Base-by-base conservation (phyloP, 305 asterid species). In the Fraxinus latifolia region DNA sequence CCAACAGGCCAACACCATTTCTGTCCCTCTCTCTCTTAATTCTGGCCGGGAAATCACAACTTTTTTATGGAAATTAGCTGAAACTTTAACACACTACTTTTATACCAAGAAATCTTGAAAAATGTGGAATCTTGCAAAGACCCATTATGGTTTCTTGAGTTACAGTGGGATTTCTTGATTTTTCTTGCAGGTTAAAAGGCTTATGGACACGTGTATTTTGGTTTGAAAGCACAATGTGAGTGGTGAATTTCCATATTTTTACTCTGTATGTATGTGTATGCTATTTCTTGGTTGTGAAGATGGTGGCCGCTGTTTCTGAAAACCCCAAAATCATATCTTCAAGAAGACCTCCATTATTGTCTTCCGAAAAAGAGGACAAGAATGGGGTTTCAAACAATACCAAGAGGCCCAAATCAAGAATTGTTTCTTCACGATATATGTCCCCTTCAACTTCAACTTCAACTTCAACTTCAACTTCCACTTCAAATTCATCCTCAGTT, bases 361-460 rank as follows among this genome's bases (percentile, higher is more conserved):
- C 92, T 25, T 89, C 94, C 31, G 93, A 87, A 86, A 92, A 86
- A 81, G 92, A 86, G 75, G 90, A 90, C 83, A 82, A 74, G 77
- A 88, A 85, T 84, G 88, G 80, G 37, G 36, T 44, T 82, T 74
- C 80, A 1, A 23, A 53, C 25, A 86, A 86, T 79, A 82, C 83
- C 14, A 88, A 80, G 76, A 88, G 88, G 31, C 85, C 88, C 60
- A 90, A 87, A 90, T 80, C 89, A 67, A 87, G 84, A 86, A 84
- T 74, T 72, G 91, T 91, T 44, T 84, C 90, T 79, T 91, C 94
- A 33, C 83, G 93, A 76, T 91, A 91, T 75, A 68, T 89, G 91
- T 92, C 96, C 68, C 95, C 98, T 87, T 90, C 94, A 3, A 83
- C 93, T 25, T 93, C 98, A 77, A 93, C 98, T 71, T 90, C 94